Percentiles rank a stretch among this genome's conserved stretches.
These are phyloP conservation scores for Collybiopsis confluens DNA, from an alignment of 768 basidiomycete genomes.

Conservation along the genomic window DNA sequence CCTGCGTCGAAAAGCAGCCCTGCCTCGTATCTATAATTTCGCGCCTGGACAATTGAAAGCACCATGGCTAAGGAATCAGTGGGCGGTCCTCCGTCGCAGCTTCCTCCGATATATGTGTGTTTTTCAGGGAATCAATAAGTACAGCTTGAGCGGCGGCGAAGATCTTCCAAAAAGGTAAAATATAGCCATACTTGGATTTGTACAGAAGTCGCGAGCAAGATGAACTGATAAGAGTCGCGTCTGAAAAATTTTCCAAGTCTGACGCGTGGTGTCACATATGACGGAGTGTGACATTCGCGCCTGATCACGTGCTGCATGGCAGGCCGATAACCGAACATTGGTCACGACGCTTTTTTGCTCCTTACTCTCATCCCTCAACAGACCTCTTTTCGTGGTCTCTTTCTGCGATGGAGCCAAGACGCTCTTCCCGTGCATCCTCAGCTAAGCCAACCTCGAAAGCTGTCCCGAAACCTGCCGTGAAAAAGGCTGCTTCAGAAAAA, in stretches of 20 bases:
- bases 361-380: not conserved
- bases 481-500: constrained; percentile 24
- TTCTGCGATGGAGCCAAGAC: constrained; percentile 37
- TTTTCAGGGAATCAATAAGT: too few relatives aligned
- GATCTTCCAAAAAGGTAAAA: too few relatives aligned
- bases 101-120: too few relatives aligned
- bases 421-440: constrained; percentile 50
- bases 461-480: constrained; percentile 9
- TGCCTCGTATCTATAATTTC: too few relatives aligned
- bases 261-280: not conserved
- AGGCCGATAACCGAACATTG: not conserved
- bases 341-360: not conserved
- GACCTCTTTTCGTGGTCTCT: not conserved
- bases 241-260: not conserved
- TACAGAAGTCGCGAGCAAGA: too few relatives aligned
- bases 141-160: too few relatives aligned
- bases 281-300: not conserved
- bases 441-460: constrained; percentile 29
- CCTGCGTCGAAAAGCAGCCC: too few relatives aligned
- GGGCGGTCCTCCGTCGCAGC: too few relatives aligned
- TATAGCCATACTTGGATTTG: too few relatives aligned
- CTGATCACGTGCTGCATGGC: not conserved
- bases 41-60: too few relatives aligned
- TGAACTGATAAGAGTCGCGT: too few relatives aligned
- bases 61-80: too few relatives aligned